Evolutionary conservation across 139 green algal species (phyloP).

Genomic region (Coelastrella sp.): DNA sequence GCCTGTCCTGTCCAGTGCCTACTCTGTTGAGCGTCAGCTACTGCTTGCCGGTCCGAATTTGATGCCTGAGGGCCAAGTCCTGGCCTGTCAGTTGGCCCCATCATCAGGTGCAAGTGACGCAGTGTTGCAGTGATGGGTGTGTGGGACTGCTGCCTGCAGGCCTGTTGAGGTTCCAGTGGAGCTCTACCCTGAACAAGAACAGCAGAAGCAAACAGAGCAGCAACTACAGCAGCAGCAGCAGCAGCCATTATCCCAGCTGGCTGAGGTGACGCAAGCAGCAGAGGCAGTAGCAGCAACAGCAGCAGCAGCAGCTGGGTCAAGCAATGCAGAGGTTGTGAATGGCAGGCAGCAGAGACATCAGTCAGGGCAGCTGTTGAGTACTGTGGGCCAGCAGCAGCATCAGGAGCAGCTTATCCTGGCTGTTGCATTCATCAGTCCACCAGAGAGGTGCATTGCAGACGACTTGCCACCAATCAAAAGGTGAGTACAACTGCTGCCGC

Average conservation of each 20-base stretch:
- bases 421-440: constrained; percentile 65
- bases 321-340: background rate
- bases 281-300: background rate
- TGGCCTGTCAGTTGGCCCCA: too few relatives aligned
- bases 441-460: constrained; percentile 45
- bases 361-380: background rate
- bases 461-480: constrained; percentile 53
- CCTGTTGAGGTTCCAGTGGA: constrained; percentile 57
- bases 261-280: background rate
- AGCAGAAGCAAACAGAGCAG: constrained; percentile 36
- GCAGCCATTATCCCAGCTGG: background rate
- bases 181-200: constrained; percentile 26
- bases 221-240: constrained; percentile 6
- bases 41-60: too few relatives aligned
- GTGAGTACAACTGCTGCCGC: background rate
- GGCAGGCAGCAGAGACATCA: too few relatives aligned
- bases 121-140: background rate
- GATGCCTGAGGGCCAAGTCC: too few relatives aligned
- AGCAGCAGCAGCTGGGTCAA: background rate
- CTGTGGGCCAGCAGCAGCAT: constrained; percentile 3
- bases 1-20: too few relatives aligned
- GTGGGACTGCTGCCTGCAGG: background rate
- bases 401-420: constrained; percentile 30
- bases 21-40: too few relatives aligned
- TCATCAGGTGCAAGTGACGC: too few relatives aligned